Evolutionary conservation across 1,139 yeast species (phyloP).

Genomic region (Yamadazyma blattariae): DNA sequence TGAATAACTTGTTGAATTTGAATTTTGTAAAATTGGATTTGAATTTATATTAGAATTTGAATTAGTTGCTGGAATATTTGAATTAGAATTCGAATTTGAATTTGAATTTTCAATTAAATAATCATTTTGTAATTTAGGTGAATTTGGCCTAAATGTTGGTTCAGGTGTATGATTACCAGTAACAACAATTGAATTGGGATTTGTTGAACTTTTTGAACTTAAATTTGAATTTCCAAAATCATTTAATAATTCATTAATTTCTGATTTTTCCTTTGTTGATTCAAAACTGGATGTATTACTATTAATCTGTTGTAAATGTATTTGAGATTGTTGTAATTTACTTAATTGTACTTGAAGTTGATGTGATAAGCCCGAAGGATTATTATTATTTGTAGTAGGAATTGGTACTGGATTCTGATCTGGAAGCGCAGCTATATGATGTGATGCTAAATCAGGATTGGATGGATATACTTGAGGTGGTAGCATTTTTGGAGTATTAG

Average conservation of each 20-base stretch:
- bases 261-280: conserved; percentile 9
- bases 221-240: conserved; percentile 16
- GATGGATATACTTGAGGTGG: conserved; percentile 1
- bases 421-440: too few relatives aligned
- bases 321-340: conserved; percentile 12
- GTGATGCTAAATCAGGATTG: neutral
- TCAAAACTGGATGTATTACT: conserved; percentile 6
- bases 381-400: neutral
- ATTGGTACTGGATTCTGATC: neutral
- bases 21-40: conserved; percentile 5
- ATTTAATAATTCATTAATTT: conserved; percentile 12
- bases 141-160: conserved; percentile 9
- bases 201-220: conserved; percentile 13
- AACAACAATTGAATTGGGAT: conserved; percentile 10
- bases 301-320: conserved; percentile 6
- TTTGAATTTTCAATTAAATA: too few relatives aligned
- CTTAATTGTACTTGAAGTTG: conserved; percentile 13
- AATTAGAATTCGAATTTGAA: neutral
- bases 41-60: neutral
- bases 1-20: conserved; percentile 16
- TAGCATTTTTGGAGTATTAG: conserved; percentile 2
- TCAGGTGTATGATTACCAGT: conserved; percentile 12
- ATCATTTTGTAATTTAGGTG: conserved; percentile 3
- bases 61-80: neutral
- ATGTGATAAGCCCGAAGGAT: conserved; percentile 1